Percentiles rank a stretch among this genome's conserved stretches.
These are phyloP conservation scores for Salvia rosmarinus DNA, from an alignment of 257 asterid species.

Conservation along the genomic window DNA sequence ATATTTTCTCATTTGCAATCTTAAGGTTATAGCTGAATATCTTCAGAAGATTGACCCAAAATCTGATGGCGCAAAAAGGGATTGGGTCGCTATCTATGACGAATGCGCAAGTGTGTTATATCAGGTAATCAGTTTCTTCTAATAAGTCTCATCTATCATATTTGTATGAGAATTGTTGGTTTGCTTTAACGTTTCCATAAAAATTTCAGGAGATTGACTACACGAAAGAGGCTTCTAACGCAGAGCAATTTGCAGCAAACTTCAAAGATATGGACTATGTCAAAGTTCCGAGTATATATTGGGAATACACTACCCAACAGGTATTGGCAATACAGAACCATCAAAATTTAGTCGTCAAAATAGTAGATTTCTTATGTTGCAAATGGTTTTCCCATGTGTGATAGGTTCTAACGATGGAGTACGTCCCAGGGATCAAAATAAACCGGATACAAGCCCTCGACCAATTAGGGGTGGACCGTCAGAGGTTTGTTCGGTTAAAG, in stretches of 20 bases:
- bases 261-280: constrained; percentile 80
- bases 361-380: constrained; percentile 23
- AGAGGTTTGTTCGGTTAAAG: constrained; percentile 47
- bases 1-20: constrained; percentile 26
- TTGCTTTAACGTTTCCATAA: constrained; percentile 3
- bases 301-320: constrained; percentile 96
- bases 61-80: constrained; percentile 99
- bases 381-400: constrained; percentile 28
- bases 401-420: constrained; percentile 86
- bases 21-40: constrained; percentile 93
- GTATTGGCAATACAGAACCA: constrained; percentile 42
- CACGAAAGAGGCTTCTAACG: constrained; percentile 85
- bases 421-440: constrained; percentile 91
- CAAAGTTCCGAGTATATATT: constrained; percentile 78
- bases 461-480: constrained; percentile 87
- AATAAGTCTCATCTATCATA: neutral
- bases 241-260: constrained; percentile 73
- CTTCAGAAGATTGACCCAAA: constrained; percentile 97
- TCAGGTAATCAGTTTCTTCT: constrained; percentile 54
- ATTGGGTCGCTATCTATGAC: constrained; percentile 98
- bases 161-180: neutral
- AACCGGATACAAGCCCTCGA: constrained; percentile 89
- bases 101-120: constrained; percentile 94
- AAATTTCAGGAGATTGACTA: constrained; percentile 81
- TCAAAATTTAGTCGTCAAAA: constrained; percentile 24